These are phyloP conservation scores for Neonectria coccinea DNA, from an alignment of 2,329 filamentous ascomycete species.

Conservation along the genomic window DNA sequence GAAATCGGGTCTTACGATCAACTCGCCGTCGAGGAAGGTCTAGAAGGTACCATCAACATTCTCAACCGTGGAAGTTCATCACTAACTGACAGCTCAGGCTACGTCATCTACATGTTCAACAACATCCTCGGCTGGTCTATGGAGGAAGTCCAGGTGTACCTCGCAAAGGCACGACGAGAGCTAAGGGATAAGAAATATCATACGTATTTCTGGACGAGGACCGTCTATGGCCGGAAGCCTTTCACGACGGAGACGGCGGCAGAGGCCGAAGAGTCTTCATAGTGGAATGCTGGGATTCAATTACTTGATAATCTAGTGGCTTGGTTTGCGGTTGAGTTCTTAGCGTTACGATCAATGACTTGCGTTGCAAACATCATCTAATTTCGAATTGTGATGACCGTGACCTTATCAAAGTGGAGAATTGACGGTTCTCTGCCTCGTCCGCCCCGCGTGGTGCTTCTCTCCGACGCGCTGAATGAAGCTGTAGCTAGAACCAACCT, in stretches of 20 bases:
- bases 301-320: not conserved
- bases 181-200: constrained; percentile 24
- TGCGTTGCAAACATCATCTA: not conserved
- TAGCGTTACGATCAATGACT: not conserved
- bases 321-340: too few relatives aligned
- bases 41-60: constrained; percentile 11
- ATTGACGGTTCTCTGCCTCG: too few relatives aligned
- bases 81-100: constrained; percentile 10
- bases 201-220: constrained; percentile 25
- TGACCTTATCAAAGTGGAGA: too few relatives aligned
- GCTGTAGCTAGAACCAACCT: too few relatives aligned
- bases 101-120: constrained; percentile 25
- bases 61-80: not conserved
- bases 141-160: constrained; percentile 22
- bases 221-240: constrained; percentile 24
- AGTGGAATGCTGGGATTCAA: not conserved
- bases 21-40: constrained; percentile 21
- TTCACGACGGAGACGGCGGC: not conserved
- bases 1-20: constrained; percentile 25
- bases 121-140: constrained; percentile 23
- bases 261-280: not conserved
- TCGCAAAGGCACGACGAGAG: constrained; percentile 18
- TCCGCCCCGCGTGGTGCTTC: too few relatives aligned
- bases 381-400: too few relatives aligned
- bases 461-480: too few relatives aligned